phyloP scores from a whole-genome alignment of 148 eudicot genomes.

The Vaccinium corymbosum region DNA sequence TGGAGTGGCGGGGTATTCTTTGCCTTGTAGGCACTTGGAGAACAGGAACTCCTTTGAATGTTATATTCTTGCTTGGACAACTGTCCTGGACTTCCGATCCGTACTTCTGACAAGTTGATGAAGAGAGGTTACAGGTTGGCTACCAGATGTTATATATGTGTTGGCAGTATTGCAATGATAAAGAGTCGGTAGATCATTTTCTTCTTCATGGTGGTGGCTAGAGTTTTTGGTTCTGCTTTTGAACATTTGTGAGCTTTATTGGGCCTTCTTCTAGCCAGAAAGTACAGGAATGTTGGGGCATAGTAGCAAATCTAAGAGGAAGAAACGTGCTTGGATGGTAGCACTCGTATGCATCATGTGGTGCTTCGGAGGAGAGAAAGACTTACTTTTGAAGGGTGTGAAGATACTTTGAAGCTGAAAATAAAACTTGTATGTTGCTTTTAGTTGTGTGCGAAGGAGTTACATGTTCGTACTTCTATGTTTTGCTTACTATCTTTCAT shows the following conservation, averaged over 20 bases:
- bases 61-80: neutral
- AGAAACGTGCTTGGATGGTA: neutral
- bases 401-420: neutral
- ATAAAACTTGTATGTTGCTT: neutral
- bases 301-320: constrained; percentile 1
- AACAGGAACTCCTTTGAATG: neutral
- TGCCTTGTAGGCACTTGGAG: neutral
- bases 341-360: neutral
- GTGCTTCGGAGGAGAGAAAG: neutral
- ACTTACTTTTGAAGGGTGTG: neutral
- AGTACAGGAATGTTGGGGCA: neutral
- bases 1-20: neutral
- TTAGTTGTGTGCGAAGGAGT: neutral
- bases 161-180: too few relatives aligned
- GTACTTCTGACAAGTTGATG: neutral
- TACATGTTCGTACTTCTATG: neutral
- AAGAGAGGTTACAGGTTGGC: neutral
- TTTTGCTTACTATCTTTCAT: neutral
- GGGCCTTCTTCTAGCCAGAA: neutral
- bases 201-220: neutral
- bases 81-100: neutral
- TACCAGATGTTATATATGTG: too few relatives aligned
- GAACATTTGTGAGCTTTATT: neutral
- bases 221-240: neutral
- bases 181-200: too few relatives aligned